These are phyloP conservation scores for Blastobotrys ciferrii DNA, from an alignment of 1,139 yeast genomes.

Conservation along the genomic window DNA sequence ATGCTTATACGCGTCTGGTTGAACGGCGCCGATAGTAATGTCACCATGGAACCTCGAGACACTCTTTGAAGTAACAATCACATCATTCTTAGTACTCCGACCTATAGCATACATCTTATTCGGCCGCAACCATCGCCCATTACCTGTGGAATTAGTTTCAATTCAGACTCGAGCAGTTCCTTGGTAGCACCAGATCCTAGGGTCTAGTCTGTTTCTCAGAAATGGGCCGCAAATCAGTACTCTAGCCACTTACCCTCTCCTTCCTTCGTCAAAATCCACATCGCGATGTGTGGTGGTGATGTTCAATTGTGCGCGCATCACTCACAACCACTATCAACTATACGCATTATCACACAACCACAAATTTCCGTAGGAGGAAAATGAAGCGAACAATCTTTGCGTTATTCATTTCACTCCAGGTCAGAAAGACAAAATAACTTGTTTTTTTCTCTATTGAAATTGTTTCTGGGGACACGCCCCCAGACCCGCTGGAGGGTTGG, in stretches of 20 bases:
- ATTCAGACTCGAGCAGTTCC: too few species aligned
- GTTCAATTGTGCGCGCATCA: background rate
- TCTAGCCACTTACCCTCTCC: conserved; percentile 14
- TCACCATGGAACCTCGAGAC: conserved; percentile 2
- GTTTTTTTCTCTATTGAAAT: too few species aligned
- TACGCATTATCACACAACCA: too few species aligned
- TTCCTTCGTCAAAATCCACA: conserved; percentile 22
- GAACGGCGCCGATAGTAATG: conserved; percentile 1
- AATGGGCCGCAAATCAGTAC: background rate
- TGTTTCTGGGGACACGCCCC: too few species aligned
- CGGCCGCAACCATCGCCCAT: conserved; percentile 25
- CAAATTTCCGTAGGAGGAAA: too few species aligned
- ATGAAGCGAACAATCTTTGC: too few species aligned
- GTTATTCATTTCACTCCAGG: too few species aligned
- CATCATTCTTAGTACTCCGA: conserved; percentile 14
- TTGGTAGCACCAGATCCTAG: too few species aligned
- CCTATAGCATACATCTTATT: conserved; percentile 21
- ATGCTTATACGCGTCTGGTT: background rate
- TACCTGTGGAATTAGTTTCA: too few species aligned
- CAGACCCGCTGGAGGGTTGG: too few species aligned
- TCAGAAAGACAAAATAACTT: too few species aligned
- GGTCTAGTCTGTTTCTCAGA: conserved; percentile 12
- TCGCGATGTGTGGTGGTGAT: conserved; percentile 6
- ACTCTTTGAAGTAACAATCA: background rate
- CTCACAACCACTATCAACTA: too few species aligned